Evolutionary conservation across 345 rosid species (phyloP).

Genomic region (Hypericum androsaemum): DNA sequence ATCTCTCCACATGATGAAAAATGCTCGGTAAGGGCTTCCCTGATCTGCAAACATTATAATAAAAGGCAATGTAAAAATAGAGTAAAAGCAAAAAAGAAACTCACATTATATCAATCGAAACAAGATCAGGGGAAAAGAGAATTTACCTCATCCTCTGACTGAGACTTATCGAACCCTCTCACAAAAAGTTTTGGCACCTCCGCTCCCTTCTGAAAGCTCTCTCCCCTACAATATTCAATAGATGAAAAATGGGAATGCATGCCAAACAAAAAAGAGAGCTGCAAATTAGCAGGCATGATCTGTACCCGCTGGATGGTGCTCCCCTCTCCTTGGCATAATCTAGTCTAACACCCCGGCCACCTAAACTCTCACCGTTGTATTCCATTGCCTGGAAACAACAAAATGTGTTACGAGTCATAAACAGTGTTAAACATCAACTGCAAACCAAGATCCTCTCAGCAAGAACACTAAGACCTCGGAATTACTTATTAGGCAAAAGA

Average conservation of each 20-base stretch:
- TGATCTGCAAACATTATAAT: conserved; percentile 30
- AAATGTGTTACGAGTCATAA: no score
- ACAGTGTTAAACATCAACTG: neutral
- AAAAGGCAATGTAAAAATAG: neutral
- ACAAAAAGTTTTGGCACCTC: conserved; percentile 36
- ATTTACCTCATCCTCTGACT: conserved; percentile 46
- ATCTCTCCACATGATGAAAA: conserved; percentile 70
- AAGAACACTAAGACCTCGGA: no score
- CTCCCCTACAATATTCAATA: conserved; percentile 31
- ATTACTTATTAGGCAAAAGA: no score
- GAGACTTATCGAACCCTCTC: conserved; percentile 48
- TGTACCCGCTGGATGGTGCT: conserved; percentile 62
- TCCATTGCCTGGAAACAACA: conserved; percentile 42
- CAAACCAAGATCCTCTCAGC: no score
- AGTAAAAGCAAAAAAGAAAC: neutral
- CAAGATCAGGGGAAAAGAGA: neutral
- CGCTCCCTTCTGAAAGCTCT: conserved; percentile 41
- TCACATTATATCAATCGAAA: neutral
- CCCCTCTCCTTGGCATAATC: conserved; percentile 71
- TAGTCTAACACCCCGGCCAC: conserved; percentile 49
- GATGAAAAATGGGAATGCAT: neutral
- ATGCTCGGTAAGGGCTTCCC: conserved; percentile 38
- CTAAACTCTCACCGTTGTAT: conserved; percentile 36
- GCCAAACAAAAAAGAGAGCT: no score
- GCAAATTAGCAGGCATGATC: no score